These are phyloP conservation scores for Phytophthora brassicae DNA, from an alignment of 352 stramenopile genomes.

Conservation along the genomic window DNA sequence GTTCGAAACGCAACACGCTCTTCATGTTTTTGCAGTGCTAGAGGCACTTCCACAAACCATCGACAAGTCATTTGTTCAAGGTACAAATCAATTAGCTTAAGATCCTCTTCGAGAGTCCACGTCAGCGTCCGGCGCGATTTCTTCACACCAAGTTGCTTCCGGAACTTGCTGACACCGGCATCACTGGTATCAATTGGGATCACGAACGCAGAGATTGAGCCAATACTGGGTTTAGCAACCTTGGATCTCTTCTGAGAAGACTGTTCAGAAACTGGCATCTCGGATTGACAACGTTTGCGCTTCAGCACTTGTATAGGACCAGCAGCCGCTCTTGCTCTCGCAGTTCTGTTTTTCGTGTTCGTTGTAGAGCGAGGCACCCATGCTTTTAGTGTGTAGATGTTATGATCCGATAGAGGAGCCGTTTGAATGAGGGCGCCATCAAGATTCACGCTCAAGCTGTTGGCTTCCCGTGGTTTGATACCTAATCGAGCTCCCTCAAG, in stretches of 20 bases:
- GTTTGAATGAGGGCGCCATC: slow-evolving; percentile 60
- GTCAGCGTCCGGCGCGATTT: slow-evolving; percentile 56
- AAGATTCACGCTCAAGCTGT: slow-evolving; percentile 51
- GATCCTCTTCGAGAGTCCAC: slow-evolving; percentile 66
- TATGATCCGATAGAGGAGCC: slow-evolving; percentile 61
- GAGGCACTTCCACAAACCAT: slow-evolving; percentile 80
- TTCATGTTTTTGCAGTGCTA: slow-evolving; percentile 63
- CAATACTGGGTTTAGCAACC: slow-evolving; percentile 21
- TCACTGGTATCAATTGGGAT: slow-evolving; percentile 34
- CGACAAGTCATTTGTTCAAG: slow-evolving; percentile 68
- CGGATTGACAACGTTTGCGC: slow-evolving; percentile 51
- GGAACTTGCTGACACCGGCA: slow-evolving; percentile 43
- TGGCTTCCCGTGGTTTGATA: slow-evolving; percentile 30
- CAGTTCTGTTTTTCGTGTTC: slow-evolving; percentile 40
- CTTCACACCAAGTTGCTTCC: slow-evolving; percentile 50
- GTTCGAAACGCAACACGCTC: slow-evolving; percentile 73
- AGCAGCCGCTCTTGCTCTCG: slow-evolving; percentile 56
- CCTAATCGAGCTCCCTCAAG: slow-evolving; percentile 64
- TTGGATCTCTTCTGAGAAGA: slow-evolving; percentile 37
- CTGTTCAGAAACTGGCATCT: slow-evolving; percentile 1
- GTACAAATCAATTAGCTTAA: slow-evolving; percentile 71
- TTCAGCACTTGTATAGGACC: slow-evolving; percentile 51
- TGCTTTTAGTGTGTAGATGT: slow-evolving; percentile 64
- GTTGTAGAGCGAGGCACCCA: slow-evolving; percentile 66
- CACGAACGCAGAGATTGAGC: slow-evolving; percentile 26